Percentiles rank a stretch among this genome's conserved stretches.
Conservation (phyloP, 2,329 filamentous ascomycete species). For the Emericellopsis atlantica region DNA sequence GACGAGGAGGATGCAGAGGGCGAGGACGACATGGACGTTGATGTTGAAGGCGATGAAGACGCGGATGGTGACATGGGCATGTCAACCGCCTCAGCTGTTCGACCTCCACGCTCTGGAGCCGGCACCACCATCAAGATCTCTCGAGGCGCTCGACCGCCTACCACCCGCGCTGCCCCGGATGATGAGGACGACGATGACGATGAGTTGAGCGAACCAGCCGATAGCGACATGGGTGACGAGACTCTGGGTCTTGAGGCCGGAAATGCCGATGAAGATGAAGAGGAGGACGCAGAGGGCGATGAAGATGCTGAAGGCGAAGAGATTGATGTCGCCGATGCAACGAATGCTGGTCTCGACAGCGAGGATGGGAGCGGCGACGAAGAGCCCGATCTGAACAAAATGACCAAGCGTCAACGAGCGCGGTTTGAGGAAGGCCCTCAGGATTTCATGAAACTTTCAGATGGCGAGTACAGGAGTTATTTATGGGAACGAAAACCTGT, state of each 20-base stretch:
- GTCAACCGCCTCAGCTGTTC: slow-evolving; percentile 5
- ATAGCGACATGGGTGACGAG: slow-evolving; percentile 31
- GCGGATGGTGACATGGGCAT: slow-evolving; percentile 27
- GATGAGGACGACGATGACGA: slow-evolving; percentile 26
- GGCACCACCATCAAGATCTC: slow-evolving; percentile 33
- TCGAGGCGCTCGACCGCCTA: slow-evolving; percentile 5
- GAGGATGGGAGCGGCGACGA: slow-evolving; percentile 33
- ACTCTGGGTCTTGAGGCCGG: slow-evolving; percentile 26
- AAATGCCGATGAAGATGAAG: slow-evolving; percentile 32
- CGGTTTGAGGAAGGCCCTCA: slow-evolving; percentile 42
- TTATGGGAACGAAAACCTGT: neutral
- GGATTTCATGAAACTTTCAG: slow-evolving; percentile 47
- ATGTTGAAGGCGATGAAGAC: slow-evolving; percentile 27
- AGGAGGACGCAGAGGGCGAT: slow-evolving; percentile 31
- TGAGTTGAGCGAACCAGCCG: slow-evolving; percentile 39
- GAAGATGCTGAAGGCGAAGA: slow-evolving; percentile 36
- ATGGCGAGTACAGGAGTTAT: slow-evolving; percentile 28
- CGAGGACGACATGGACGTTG: slow-evolving; percentile 20
- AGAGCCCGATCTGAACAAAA: slow-evolving; percentile 42
- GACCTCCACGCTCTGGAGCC: slow-evolving; percentile 12
- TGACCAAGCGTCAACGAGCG: slow-evolving; percentile 48
- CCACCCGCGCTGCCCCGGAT: slow-evolving; percentile 6
- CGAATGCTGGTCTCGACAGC: slow-evolving; percentile 20
- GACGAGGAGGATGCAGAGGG: slow-evolving; percentile 22
- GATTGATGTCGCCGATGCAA: slow-evolving; percentile 25